phyloP scores from a whole-genome alignment of 2,329 filamentous ascomycete genomes.

The Fusarium poae region DNA sequence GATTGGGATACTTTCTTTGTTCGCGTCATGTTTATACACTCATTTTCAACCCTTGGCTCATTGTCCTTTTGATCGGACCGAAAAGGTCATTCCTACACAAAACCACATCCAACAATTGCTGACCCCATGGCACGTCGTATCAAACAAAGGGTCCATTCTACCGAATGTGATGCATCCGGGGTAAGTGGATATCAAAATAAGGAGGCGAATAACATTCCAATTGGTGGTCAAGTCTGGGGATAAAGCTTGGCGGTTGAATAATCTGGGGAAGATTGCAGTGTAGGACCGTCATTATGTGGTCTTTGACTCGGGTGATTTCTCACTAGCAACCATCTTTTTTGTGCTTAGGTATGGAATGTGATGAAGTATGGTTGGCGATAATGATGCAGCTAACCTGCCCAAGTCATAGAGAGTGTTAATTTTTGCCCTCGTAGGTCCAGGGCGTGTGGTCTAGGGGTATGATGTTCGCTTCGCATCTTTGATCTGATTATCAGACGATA shows the following conservation, averaged over 20 bases:
- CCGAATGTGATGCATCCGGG: constrained; percentile 13
- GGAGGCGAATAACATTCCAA: neutral
- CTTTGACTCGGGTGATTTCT: neutral
- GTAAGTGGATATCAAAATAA: neutral
- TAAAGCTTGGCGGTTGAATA: neutral
- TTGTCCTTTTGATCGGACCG: constrained; percentile 10
- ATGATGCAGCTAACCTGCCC: no score
- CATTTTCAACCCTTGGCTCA: neutral
- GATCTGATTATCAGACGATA: neutral
- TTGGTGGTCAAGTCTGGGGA: neutral
- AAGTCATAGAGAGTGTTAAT: neutral
- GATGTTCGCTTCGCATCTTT: constrained; percentile 33
- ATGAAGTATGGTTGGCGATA: no score
- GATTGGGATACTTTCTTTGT: neutral
- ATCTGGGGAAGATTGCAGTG: neutral
- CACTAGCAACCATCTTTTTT: neutral
- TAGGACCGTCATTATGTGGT: neutral
- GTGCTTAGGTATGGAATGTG: neutral
- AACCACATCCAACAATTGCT: neutral
- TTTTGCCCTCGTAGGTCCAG: neutral
- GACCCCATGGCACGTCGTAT: neutral
- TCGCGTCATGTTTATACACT: neutral
- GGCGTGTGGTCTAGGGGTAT: constrained; percentile 36
- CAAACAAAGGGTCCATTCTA: constrained; percentile 2
- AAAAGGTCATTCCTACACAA: neutral